These are phyloP conservation scores for Spirogloea muscicola DNA, from an alignment of 139 green algal species.

Conservation along the genomic window DNA sequence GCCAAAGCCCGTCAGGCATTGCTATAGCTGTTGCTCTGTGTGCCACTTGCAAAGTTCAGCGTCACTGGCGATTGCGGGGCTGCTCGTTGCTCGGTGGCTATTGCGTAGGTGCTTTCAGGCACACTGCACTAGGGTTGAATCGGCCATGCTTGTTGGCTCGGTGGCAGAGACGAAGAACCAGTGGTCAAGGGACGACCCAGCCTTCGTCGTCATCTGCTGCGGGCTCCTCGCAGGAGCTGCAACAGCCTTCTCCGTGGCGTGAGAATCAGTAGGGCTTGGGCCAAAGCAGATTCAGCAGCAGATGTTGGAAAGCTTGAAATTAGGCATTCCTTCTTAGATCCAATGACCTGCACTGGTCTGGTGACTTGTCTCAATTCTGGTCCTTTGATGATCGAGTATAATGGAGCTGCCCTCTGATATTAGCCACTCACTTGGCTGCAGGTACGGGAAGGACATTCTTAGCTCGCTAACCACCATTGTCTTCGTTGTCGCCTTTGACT, in stretches of 20 bases:
- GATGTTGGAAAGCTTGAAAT: not conserved
- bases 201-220: constrained; percentile 81
- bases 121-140: too few relatives aligned
- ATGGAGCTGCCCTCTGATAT: not conserved
- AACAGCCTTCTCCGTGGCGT: constrained; percentile 78
- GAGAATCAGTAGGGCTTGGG: not conserved
- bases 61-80: too few relatives aligned
- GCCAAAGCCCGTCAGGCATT: too few relatives aligned
- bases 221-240: constrained; percentile 67
- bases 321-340: not conserved
- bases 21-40: too few relatives aligned
- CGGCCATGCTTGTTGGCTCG: too few relatives aligned
- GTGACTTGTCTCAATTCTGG: not conserved
- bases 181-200: constrained; percentile 94
- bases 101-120: too few relatives aligned
- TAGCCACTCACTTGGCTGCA: constrained; percentile 11
- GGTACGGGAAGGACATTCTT: constrained; percentile 26
- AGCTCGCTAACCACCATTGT: constrained; percentile 35
- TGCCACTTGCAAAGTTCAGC: too few relatives aligned
- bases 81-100: too few relatives aligned
- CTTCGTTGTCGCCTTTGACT: constrained; percentile 69
- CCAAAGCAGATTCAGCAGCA: not conserved
- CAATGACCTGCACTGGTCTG: not conserved
- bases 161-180: constrained; percentile 88
- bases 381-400: not conserved